Evolutionary conservation across 208 protist species (phyloP).

Genomic region (Trypanosoma cruzi): DNA sequence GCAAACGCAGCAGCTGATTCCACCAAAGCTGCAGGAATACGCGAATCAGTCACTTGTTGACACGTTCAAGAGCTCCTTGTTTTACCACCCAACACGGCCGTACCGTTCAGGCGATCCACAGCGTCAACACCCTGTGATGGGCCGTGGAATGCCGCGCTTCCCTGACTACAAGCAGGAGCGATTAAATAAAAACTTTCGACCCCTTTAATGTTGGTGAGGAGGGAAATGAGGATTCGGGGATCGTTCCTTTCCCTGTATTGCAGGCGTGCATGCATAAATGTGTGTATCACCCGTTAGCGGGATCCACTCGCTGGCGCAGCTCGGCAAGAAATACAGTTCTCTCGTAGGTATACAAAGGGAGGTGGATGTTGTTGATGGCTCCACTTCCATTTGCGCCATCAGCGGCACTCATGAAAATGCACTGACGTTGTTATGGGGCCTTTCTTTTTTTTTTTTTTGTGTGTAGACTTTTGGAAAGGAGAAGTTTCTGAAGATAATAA

Average conservation of each 20-base stretch:
- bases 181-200: constrained; percentile 68
- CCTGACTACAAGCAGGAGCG: constrained; percentile 72
- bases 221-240: neutral
- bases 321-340: too few relatives aligned
- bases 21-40: constrained; percentile 85
- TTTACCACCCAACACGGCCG: constrained; percentile 76
- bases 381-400: neutral
- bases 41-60: constrained; percentile 78
- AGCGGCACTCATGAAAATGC: neutral
- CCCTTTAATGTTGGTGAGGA: constrained; percentile 34
- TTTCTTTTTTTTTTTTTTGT: neutral
- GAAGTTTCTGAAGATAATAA: constrained; percentile 33
- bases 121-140: constrained; percentile 61
- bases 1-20: constrained; percentile 73
- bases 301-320: too few relatives aligned
- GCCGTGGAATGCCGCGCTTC: constrained; percentile 52
- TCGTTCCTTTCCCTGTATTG: neutral
- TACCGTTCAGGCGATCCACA: constrained; percentile 70
- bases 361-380: constrained; percentile 69
- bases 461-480: constrained; percentile 20
- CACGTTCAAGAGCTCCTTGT: constrained; percentile 72
- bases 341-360: constrained; percentile 91
- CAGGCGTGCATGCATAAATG: neutral
- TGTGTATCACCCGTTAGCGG: too few relatives aligned
- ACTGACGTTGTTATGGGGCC: neutral